Base-by-base conservation (phyloP, 345 rosid genomes). In the Pseudoturritis turrita region DNA sequence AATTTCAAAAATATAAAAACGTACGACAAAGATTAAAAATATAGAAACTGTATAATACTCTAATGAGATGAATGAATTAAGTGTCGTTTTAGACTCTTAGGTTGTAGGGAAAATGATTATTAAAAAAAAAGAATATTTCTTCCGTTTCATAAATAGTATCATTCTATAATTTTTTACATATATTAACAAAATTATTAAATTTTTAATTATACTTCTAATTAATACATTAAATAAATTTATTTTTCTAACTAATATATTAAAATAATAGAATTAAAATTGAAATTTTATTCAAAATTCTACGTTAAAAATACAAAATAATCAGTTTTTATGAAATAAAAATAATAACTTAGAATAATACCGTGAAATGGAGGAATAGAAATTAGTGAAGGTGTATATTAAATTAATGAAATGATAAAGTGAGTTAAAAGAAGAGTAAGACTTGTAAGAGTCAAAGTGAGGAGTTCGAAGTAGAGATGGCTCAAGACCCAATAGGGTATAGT, bases 381-480 rank as follows among this genome's bases (percentile, higher is more conserved):
- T 65, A 75, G 57, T 67, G 68, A 58, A 50, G 57, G 18, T 22
- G 43, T 67, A n/a, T n/a, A n/a, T 49, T 67, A 51, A 36, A 59
- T 43, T 49, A 47, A 17, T 51, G 1, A 59, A 67, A 66, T 50
- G 58, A 29, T 15, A 66, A 66, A 69, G 44, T 18, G 33, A 29
- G 59, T 61, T 51, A 68, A 75, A 75, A 69, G 63, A 76, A 55
- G 59, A 52, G 67, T 66, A 43, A 73, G 66, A 73, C 74, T 62
- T 40, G 53, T 21, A 37, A 25, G 81, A 84, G 86, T 82, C 87
- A 84, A 85, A 77, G 76, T 26, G 75, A 71, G 64, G 71, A 81
- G 69, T 77, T 78, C 79, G 74, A 78, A 68, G 71, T 79, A 78
- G 80, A 82, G 83, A 80, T 65, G 77, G 81, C 83, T 78, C 88